These are phyloP conservation scores for Barnettozyma hawaiiensis DNA, from an alignment of 1,139 yeast species.

Conservation along the genomic window DNA sequence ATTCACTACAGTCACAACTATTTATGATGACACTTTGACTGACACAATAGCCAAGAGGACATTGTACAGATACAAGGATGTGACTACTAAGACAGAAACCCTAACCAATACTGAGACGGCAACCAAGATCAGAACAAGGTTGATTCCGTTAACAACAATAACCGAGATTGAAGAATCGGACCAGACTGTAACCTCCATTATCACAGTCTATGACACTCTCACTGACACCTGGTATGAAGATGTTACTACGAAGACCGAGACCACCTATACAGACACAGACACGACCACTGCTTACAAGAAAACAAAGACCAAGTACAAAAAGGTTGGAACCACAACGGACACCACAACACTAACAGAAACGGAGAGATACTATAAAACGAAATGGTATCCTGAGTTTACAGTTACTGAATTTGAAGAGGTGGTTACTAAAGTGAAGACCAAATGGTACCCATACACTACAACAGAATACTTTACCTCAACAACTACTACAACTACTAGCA, in stretches of 20 bases:
- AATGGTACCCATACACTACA: constrained; percentile 20
- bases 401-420: constrained; percentile 22
- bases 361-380: constrained; percentile 13
- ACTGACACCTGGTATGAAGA: constrained; percentile 20
- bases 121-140: constrained; percentile 17
- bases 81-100: constrained; percentile 12
- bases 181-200: constrained; percentile 14
- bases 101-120: constrained; percentile 9
- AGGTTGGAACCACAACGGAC: constrained; percentile 13
- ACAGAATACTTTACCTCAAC: constrained; percentile 13
- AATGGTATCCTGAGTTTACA: constrained; percentile 22
- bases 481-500: constrained; percentile 10
- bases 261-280: constrained; percentile 16
- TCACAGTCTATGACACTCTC: constrained; percentile 7
- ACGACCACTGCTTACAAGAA: constrained; percentile 20
- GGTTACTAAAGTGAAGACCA: constrained; percentile 19
- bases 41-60: constrained; percentile 17
- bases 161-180: constrained; percentile 23
- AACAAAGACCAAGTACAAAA: constrained; percentile 14
- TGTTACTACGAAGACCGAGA: constrained; percentile 12
- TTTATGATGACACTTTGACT: constrained; percentile 11
- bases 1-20: constrained; percentile 13
- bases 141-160: constrained; percentile 16
- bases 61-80: constrained; percentile 14
- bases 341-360: constrained; percentile 17